A percentile compares a stretch with the other conserved stretches of the same genome.
These are phyloP conservation scores for Phaeodactylum tricornutum DNA, from an alignment of 108 stramenopile species.

Conservation along the genomic window DNA sequence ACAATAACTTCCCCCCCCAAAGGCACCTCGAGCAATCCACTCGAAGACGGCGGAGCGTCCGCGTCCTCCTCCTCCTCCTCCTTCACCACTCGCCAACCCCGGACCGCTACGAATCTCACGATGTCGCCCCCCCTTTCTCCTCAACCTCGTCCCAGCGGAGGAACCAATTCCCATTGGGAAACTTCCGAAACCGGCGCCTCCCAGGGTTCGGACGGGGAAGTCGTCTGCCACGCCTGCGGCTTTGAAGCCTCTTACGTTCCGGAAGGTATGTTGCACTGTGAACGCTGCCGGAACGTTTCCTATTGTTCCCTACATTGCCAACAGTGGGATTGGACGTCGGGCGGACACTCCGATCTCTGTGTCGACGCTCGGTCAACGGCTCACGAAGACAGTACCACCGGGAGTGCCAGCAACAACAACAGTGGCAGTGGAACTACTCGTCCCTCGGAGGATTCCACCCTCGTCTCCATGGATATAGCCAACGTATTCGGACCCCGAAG, in stretches of 20 bases:
- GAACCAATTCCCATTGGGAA: too few relatives aligned
- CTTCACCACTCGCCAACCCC: too few relatives aligned
- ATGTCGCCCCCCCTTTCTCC: too few relatives aligned
- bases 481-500: neutral
- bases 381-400: neutral
- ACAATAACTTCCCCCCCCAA: too few relatives aligned
- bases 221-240: conserved; percentile 9
- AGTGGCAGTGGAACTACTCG: neutral
- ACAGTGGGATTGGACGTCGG: conserved; percentile 4
- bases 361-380: neutral
- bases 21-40: too few relatives aligned
- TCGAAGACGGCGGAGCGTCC: too few relatives aligned
- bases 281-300: neutral
- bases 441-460: neutral
- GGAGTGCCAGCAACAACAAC: conserved; percentile 7
- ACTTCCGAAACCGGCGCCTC: too few relatives aligned
- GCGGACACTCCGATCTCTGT: conserved; percentile 1
- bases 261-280: conserved; percentile 8
- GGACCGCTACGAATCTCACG: too few relatives aligned
- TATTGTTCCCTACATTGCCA: conserved; percentile 1
- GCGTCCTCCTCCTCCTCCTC: too few relatives aligned
- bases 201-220: neutral
- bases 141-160: too few relatives aligned
- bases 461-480: neutral
- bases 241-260: conserved; percentile 6